Base-by-base conservation (phyloP, 345 rosid genomes). In the Eutrema japonicum region DNA sequence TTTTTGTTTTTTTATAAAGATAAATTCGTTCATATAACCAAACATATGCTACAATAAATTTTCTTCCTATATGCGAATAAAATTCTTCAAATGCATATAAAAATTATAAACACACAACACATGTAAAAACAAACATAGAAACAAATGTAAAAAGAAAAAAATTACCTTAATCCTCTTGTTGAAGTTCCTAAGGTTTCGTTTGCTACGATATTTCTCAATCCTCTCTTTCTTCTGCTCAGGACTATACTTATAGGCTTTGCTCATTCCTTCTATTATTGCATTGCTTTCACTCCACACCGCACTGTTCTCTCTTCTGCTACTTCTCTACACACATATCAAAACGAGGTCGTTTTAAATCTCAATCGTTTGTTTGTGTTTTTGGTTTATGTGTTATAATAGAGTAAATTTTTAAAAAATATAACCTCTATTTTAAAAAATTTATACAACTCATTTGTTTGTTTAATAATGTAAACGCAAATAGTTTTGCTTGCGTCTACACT, bases 101-200 rank as follows among this genome's bases (percentile, higher is more conserved):
- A 30, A 4, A 11, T 35, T 1, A 2, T 35, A 10, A 42, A 9
- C 6, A 58, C 13, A 18, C 1, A 46, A 6, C 2, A 35, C 35
- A 32, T 32, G 33, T 32, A 14, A 42, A 3, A 16, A 30, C 8
- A 64, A 14, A 16, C 18, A 41, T 6, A 53, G 7, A 53, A 9
- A 29, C 27, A 66, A 9, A 37, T 13, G 32, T 68, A 29, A 0
- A 38, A 26, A 52, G 16, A 10, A 45, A 41, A 27, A 6, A 4
- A 1, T 47, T 53, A 91, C 99, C 99, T 95, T 92, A 72, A 95
- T 95, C 65, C 91, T 95, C 87, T 90, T 95, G 88, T 82, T 92
- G 96, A 95, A 95, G 69, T 95, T 92, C 73, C 99, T 82, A 57
- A 82, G 89, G 53, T 78, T 85, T 80, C 92, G 89, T 81, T 95